Conservation (phyloP, 202 grass and related monocot genomes). For the Schoenoplectus triqueter region DNA sequence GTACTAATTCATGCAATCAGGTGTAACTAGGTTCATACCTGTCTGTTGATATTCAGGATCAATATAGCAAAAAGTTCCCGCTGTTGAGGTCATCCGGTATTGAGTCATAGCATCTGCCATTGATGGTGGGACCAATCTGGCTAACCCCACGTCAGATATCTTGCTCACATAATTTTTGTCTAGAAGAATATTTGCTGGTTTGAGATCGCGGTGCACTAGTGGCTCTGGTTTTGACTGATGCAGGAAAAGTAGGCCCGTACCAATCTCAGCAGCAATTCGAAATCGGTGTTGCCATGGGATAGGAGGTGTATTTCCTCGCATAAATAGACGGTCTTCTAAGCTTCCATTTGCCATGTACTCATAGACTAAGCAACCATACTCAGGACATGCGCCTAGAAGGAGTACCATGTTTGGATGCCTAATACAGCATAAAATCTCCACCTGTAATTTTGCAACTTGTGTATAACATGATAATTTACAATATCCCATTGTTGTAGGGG, state of each 20-base stretch:
- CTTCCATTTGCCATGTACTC: constrained; percentile 88
- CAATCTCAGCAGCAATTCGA: constrained; percentile 76
- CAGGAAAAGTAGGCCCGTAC: constrained; percentile 63
- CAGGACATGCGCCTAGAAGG: constrained; percentile 79
- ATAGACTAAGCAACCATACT: constrained; percentile 87
- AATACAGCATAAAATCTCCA: constrained; percentile 86
- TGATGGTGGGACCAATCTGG: constrained; percentile 68
- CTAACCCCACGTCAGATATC: constrained; percentile 82
- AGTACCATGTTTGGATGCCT: constrained; percentile 95
- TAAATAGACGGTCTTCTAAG: constrained; percentile 87
- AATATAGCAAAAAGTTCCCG: constrained; percentile 89
- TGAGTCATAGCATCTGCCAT: constrained; percentile 79
- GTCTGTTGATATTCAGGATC: constrained; percentile 97
- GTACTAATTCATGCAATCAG: not conserved
- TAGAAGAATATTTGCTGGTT: constrained; percentile 81
- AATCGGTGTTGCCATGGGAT: constrained; percentile 86
- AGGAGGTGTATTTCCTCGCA: constrained; percentile 43
- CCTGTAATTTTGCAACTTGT: constrained; percentile 32
- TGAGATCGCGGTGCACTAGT: constrained; percentile 87
- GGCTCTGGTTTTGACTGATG: constrained; percentile 90
- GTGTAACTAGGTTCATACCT: constrained; percentile 56
- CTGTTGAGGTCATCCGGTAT: constrained; percentile 77
- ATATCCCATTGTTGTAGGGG: not conserved
- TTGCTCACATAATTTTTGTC: constrained; percentile 83
- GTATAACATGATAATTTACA: not conserved